Base-by-base conservation (phyloP, 495 filamentous ascomycete species). In the Barbatosphaeria neglecta region DNA sequence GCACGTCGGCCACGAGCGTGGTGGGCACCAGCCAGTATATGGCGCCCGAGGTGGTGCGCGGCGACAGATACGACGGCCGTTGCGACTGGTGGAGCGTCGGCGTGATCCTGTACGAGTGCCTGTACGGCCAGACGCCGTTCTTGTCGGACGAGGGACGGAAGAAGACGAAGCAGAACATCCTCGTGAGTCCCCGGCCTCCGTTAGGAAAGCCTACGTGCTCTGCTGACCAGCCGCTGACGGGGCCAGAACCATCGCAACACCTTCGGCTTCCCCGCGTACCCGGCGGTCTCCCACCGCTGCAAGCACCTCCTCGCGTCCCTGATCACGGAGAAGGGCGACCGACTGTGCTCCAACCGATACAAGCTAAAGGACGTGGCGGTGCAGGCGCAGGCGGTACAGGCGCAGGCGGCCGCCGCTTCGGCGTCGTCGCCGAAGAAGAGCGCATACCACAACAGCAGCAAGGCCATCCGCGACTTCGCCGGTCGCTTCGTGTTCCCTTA, bases 11-110 rank as follows among this genome's bases (percentile, higher is more conserved):
- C 8, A 75, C 78, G 44, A 93, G 86, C 51, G 78, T 94, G n/a
- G 87, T 97, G 28, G 90, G 90, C 3, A 97, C 90, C 1, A 94
- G 87, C 59, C 90, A 95, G 63, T 97, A 95, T 64, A 95, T 95
- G 90, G 90, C 90, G 1, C 90, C 90, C 3, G 90, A 95, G 64
- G 84, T 97, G 23, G 81, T 95, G 47, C 70, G 80, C 48, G 90
- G 87, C 17, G 75, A 88, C 42, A 64, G 72, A 22, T 95, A 97
- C 59, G 90, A 97, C 69, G 90, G 83, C 20, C 70, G 90, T 49
- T 95, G 90, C 63, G 90, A 95, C 65, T 97, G 80, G 86, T 97
- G 88, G 90, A 95, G 89, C 62, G 75, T 95, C 49, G 90, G 87
- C 22, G 77, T 95, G 44, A 95, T 97, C 55, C 60, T 95, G 28